phyloP scores from a whole-genome alignment of 2,329 filamentous ascomycete species.

The Xylaria sp. region DNA sequence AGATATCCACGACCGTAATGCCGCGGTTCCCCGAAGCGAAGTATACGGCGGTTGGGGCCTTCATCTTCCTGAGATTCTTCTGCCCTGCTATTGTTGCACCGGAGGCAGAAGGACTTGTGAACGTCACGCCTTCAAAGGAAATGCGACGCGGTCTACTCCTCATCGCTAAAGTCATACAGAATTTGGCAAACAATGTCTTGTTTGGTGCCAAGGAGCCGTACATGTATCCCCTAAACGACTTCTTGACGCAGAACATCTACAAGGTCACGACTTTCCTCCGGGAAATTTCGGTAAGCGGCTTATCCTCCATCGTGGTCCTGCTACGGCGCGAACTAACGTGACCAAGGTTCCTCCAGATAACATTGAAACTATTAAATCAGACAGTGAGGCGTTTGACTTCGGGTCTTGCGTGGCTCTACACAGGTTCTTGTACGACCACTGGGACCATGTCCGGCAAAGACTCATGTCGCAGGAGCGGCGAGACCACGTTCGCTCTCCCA shows the following conservation, averaged over 20 bases:
- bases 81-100: conserved; percentile 73
- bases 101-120: conserved; percentile 67
- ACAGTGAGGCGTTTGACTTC: conserved; percentile 64
- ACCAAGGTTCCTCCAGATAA: conserved; percentile 51
- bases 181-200: conserved; percentile 71
- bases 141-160: conserved; percentile 69
- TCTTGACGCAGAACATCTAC: conserved; percentile 69
- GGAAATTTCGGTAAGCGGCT: conserved; percentile 63
- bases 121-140: conserved; percentile 64
- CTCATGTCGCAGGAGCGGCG: conserved; percentile 62
- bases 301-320: not conserved
- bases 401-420: conserved; percentile 72
- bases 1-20: conserved; percentile 67
- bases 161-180: conserved; percentile 73
- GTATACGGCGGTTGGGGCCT: conserved; percentile 72
- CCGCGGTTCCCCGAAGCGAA: conserved; percentile 69
- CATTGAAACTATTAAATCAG: conserved; percentile 43
- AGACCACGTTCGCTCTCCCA: conserved; percentile 58
- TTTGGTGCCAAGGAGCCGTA: conserved; percentile 74
- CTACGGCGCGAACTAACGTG: conserved; percentile 21
- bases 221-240: conserved; percentile 72
- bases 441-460: conserved; percentile 69
- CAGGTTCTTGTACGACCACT: conserved; percentile 71
- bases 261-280: conserved; percentile 67
- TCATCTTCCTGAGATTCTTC: conserved; percentile 73